Evolutionary conservation across 164 flowering plant genomes (phyloP).

Genomic region (Berberis vulgaris): DNA sequence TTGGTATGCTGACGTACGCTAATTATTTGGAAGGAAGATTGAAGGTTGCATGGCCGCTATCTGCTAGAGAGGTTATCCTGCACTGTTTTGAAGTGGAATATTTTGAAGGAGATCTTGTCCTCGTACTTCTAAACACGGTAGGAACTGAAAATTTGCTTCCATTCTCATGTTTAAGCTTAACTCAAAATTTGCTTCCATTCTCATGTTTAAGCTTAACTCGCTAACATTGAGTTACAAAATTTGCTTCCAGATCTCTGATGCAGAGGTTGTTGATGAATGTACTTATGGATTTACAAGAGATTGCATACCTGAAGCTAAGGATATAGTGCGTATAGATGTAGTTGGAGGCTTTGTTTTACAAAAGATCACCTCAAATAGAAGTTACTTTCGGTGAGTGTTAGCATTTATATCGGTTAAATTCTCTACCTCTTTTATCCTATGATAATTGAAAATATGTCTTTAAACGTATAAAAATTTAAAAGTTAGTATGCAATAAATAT

Average conservation of each 20-base stretch:
- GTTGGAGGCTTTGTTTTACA: conserved; percentile 87
- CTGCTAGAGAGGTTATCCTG: conserved; percentile 65
- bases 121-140: conserved; percentile 81
- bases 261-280: conserved; percentile 6
- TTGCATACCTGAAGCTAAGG: conserved; percentile 53
- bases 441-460: background rate
- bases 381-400: conserved; percentile 68
- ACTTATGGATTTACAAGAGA: conserved; percentile 53
- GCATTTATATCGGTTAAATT: background rate
- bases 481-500: background rate
- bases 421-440: background rate
- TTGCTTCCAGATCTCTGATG: conserved; percentile 13
- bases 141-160: conserved; percentile 3
- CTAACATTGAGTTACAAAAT: background rate
- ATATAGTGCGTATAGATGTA: conserved; percentile 57
- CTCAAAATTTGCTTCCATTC: background rate
- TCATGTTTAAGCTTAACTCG: background rate
- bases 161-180: background rate
- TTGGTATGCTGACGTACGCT: conserved; percentile 22
- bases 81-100: conserved; percentile 67
- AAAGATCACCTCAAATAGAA: conserved; percentile 51
- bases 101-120: conserved; percentile 60
- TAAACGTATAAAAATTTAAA: too few relatives aligned
- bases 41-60: conserved; percentile 92
- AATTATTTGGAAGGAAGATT: conserved; percentile 75